A percentile compares a stretch with the other conserved stretches of the same genome.
Evolutionary conservation across 139 green algal genomes (phyloP).

Genomic region (Medakamo hakoo): DNA sequence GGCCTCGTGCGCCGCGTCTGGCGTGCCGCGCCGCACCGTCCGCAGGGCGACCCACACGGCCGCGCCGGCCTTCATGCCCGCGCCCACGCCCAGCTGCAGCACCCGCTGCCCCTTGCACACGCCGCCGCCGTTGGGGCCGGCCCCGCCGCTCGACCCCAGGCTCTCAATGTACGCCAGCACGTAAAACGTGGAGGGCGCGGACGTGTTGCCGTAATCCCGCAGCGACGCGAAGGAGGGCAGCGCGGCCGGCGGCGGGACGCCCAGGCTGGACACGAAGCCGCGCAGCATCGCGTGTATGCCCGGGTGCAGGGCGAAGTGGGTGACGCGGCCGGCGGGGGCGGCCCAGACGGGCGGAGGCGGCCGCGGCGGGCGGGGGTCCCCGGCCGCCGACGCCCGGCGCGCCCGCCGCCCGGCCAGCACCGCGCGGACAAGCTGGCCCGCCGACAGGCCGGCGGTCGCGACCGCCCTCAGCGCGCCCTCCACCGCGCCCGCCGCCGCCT

Average conservation of each 20-base stretch:
- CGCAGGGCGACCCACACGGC: neutral
- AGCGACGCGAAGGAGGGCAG: neutral
- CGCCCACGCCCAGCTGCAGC: neutral
- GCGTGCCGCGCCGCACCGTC: too few relatives aligned
- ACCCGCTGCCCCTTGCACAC: neutral
- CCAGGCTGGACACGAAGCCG: neutral
- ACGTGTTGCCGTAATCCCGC: neutral
- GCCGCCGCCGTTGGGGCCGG: too few relatives aligned
- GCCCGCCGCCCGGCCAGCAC: neutral
- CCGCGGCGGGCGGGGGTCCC: too few relatives aligned
- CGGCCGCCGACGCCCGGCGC: too few relatives aligned
- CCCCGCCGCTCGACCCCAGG: too few relatives aligned
- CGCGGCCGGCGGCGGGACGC: neutral
- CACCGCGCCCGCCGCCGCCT: neutral
- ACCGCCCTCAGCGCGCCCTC: neutral
- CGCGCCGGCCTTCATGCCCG: neutral
- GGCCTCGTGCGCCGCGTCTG: neutral
- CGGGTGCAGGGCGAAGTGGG: neutral
- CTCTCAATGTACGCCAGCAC: neutral
- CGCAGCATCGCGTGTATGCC: neutral
- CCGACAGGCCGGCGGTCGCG: neutral
- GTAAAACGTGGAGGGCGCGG: neutral
- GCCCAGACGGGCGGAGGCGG: neutral
- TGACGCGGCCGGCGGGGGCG: neutral
- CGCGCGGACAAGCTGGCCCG: neutral